A percentile compares a stretch with the other conserved stretches of the same genome.
phyloP scores from a whole-genome alignment of 148 eudicot species.

The Polygonum maritimum region DNA sequence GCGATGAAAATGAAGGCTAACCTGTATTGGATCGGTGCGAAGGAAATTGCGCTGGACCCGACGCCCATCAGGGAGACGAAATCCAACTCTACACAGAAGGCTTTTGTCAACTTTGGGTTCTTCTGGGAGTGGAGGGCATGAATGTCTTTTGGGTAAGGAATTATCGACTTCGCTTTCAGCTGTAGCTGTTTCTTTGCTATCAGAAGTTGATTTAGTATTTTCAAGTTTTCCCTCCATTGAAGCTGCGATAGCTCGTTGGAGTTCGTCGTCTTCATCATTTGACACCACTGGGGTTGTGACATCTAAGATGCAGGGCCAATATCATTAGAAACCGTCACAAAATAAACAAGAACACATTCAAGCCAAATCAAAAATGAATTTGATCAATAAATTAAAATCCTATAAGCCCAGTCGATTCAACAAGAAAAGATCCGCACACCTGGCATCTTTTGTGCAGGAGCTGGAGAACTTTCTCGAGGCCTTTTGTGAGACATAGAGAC shows the following conservation, averaged over 20 bases:
- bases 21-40: slow-evolving; percentile 72
- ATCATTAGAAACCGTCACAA: neutral
- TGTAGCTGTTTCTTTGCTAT: slow-evolving; percentile 21
- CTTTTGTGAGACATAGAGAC: slow-evolving; percentile 13
- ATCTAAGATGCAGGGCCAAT: neutral
- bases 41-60: slow-evolving; percentile 85
- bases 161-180: slow-evolving; percentile 31
- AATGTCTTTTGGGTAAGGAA: slow-evolving; percentile 25
- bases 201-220: slow-evolving; percentile 19
- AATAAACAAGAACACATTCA: neutral
- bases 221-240: slow-evolving; percentile 57
- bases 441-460: slow-evolving; percentile 7
- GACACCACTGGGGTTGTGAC: slow-evolving; percentile 22
- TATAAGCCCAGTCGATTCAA: neutral
- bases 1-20: slow-evolving; percentile 1
- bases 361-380: neutral
- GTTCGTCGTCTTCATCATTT: slow-evolving; percentile 63
- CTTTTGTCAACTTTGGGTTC: slow-evolving; percentile 72
- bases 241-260: slow-evolving; percentile 68
- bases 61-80: slow-evolving; percentile 96
- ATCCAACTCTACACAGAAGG: slow-evolving; percentile 76
- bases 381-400: neutral
- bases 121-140: slow-evolving; percentile 76
- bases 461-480: slow-evolving; percentile 6
- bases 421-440: neutral